phyloP scores from a whole-genome alignment of 2,329 filamentous ascomycete genomes.

The Cladophialophora yegresii region DNA sequence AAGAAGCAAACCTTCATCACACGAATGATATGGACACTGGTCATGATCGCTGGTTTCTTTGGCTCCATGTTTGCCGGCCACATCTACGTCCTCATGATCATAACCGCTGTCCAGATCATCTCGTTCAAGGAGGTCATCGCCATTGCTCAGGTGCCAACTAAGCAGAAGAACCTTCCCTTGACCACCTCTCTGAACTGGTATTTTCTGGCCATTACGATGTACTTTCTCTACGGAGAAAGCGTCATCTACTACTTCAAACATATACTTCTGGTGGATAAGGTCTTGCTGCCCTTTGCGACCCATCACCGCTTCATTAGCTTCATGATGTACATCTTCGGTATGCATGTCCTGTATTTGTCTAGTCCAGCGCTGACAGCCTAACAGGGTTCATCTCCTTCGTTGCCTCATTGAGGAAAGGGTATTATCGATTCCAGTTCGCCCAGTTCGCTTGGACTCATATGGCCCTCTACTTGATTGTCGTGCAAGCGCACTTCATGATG shows the following conservation, averaged over 20 bases:
- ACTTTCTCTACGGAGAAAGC: conserved; percentile 97
- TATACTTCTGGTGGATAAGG: conserved; percentile 90
- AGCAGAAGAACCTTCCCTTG: conserved; percentile 84
- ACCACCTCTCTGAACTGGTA: conserved; percentile 99
- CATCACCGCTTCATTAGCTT: conserved; percentile 99
- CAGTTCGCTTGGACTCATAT: conserved; percentile 99
- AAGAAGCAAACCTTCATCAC: conserved; percentile 98
- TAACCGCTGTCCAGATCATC: conserved; percentile 91
- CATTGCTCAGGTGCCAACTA: conserved; percentile 90
- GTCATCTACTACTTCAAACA: conserved; percentile 99
- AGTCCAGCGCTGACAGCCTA: neutral
- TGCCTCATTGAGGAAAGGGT: conserved; percentile 85
- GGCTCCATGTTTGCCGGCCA: conserved; percentile 90
- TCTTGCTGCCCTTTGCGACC: conserved; percentile 87
- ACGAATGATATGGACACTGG: conserved; percentile 93
- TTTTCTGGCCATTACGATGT: conserved; percentile 98
- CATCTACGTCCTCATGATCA: conserved; percentile 92
- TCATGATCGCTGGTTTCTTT: conserved; percentile 96
- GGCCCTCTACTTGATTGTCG: conserved; percentile 96
- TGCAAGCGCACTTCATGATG: conserved; percentile 98
- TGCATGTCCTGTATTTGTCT: conserved; percentile 40
- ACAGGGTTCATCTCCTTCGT: conserved; percentile 99
- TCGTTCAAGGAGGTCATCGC: conserved; percentile 99
- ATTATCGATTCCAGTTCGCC: conserved; percentile 98
- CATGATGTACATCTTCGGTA: conserved; percentile 94